phyloP scores from a whole-genome alignment of 768 basidiomycete species.

The Daedaleopsis nitida region DNA sequence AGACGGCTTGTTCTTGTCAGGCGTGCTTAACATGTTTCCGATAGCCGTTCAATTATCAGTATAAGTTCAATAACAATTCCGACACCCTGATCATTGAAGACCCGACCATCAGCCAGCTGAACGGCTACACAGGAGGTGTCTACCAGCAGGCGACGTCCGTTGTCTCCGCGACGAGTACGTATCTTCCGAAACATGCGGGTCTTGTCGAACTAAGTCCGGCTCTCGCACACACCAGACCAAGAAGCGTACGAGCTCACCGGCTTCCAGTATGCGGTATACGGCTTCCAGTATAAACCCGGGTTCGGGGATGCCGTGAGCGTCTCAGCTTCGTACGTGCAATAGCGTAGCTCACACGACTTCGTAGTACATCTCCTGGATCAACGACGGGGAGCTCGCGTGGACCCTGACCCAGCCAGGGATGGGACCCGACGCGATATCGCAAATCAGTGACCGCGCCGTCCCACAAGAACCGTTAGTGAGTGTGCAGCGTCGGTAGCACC shows the following conservation, averaged over 20 bases:
- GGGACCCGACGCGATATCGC: slow-evolving; percentile 53
- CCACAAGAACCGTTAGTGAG: slow-evolving; percentile 83
- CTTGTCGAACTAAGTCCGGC: slow-evolving; percentile 39
- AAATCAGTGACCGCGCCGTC: slow-evolving; percentile 70
- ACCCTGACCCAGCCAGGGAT: slow-evolving; percentile 49
- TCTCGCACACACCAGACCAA: slow-evolving; percentile 48
- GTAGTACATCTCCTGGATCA: slow-evolving; percentile 84
- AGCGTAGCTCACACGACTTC: background rate
- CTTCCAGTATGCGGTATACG: slow-evolving; percentile 67
- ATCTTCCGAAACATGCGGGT: slow-evolving; percentile 46
- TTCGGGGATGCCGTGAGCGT: slow-evolving; percentile 51
- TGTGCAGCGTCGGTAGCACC: background rate
- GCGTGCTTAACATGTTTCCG: slow-evolving; percentile 30
- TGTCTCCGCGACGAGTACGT: slow-evolving; percentile 38
- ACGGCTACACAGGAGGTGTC: slow-evolving; percentile 73
- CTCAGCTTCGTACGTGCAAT: too few species aligned
- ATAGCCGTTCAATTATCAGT: slow-evolving; percentile 77
- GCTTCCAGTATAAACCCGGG: slow-evolving; percentile 80
- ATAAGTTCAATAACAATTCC: slow-evolving; percentile 67
- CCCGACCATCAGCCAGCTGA: slow-evolving; percentile 48
- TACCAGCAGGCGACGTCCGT: slow-evolving; percentile 72
- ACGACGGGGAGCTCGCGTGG: slow-evolving; percentile 65
- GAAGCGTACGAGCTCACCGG: slow-evolving; percentile 62
- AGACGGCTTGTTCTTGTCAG: slow-evolving; percentile 26
- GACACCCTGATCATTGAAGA: slow-evolving; percentile 61